Evolutionary conservation across 495 filamentous ascomycete genomes (phyloP).

Genomic region (Penicillium steckii): DNA sequence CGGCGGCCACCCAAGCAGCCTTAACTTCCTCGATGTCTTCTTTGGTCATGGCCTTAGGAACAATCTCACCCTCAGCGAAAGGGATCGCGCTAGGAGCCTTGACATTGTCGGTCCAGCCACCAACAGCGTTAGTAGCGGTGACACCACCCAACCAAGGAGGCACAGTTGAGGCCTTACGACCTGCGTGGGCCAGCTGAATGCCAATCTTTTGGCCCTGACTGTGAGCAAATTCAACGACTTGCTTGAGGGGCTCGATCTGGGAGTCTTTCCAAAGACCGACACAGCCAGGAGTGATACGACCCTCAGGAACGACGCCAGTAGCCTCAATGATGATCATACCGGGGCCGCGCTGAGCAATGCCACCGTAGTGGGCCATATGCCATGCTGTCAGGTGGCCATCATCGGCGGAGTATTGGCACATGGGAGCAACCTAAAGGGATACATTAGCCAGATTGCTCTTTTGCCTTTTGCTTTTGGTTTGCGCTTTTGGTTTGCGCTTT

Average conservation of each 20-base stretch:
- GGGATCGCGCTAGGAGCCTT: constrained; percentile 54
- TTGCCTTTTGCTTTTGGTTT: no score
- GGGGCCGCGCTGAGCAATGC: constrained; percentile 64
- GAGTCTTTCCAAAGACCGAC: constrained; percentile 72
- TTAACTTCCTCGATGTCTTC: constrained; percentile 60
- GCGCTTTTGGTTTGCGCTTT: no score
- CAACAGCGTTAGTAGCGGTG: constrained; percentile 51
- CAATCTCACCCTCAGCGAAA: constrained; percentile 49
- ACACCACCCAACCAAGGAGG: constrained; percentile 61
- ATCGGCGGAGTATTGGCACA: constrained; percentile 70
- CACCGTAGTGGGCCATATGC: constrained; percentile 59
- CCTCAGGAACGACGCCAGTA: constrained; percentile 65
- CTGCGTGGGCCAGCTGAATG: constrained; percentile 76
- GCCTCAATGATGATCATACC: constrained; percentile 72
- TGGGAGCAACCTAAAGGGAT: constrained; percentile 45
- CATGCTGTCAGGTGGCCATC: constrained; percentile 62
- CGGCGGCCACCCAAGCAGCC: constrained; percentile 51
- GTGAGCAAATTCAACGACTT: constrained; percentile 69
- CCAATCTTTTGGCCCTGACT: constrained; percentile 68
- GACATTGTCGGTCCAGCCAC: constrained; percentile 63
- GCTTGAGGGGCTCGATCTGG: constrained; percentile 61
- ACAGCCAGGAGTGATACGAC: constrained; percentile 75
- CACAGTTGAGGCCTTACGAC: constrained; percentile 68
- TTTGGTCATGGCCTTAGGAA: constrained; percentile 54
- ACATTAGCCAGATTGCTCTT: background rate